These are phyloP conservation scores for Cucumis sativus DNA, from an alignment of 306 rosid species.

Conservation along the genomic window DNA sequence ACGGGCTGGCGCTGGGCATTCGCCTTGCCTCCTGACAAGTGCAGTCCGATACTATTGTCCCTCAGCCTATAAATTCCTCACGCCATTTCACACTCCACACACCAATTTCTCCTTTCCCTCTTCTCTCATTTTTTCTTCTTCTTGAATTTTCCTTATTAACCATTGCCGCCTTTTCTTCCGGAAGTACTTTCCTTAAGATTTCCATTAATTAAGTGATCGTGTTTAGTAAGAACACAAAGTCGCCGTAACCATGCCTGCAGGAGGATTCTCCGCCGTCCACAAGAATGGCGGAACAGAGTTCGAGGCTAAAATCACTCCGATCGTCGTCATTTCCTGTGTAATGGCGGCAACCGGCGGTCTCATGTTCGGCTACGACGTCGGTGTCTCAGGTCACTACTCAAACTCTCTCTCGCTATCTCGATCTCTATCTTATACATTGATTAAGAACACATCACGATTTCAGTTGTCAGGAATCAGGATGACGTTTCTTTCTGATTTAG, in stretches of 20 bases:
- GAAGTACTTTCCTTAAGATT: no score
- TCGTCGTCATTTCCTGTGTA: slow-evolving; percentile 1
- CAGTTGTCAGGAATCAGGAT: not conserved
- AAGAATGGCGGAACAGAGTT: slow-evolving; percentile 4
- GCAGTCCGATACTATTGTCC: not conserved
- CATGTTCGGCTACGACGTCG: slow-evolving; percentile 10
- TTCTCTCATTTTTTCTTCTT: not conserved
- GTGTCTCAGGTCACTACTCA: not conserved
- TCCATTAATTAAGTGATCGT: not conserved
- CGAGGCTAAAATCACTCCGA: slow-evolving; percentile 4
- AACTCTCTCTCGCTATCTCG: not conserved
- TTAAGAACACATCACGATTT: not conserved
- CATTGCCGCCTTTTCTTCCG: not conserved
- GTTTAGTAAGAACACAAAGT: not conserved
- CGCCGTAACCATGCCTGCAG: slow-evolving; percentile 38
- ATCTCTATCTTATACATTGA: not conserved
- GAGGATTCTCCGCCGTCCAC: slow-evolving; percentile 25
- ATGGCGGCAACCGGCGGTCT: slow-evolving; percentile 8
- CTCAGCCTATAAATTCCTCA: not conserved
- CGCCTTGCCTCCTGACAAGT: not conserved
- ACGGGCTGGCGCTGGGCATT: not conserved
- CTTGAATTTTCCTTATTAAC: not conserved
- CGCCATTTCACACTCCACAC: not conserved
- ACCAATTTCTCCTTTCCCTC: not conserved
- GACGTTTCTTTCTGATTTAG: not conserved